These are phyloP conservation scores for Themeda triandra DNA, from an alignment of 176 grass and related monocot genomes.

Conservation along the genomic window DNA sequence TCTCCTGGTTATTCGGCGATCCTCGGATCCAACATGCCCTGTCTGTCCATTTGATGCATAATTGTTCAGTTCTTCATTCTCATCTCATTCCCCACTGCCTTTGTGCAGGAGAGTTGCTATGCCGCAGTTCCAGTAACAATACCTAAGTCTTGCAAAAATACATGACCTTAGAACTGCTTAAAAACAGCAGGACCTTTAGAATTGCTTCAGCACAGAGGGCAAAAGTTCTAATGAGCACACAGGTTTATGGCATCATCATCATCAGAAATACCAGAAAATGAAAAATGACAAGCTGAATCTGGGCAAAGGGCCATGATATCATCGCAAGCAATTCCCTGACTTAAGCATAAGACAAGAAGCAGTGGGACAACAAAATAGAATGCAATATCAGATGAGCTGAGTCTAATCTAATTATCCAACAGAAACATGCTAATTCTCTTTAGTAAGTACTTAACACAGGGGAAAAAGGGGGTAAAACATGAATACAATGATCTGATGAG, in stretches of 20 bases:
- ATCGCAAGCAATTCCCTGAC: neutral
- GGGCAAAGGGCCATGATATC: no score
- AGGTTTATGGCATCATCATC: neutral
- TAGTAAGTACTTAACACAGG: neutral
- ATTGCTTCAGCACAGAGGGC: neutral
- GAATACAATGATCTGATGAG: neutral
- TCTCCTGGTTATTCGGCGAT: no score
- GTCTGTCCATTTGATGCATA: neutral
- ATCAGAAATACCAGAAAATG: neutral
- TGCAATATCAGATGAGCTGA: neutral
- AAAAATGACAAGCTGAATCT: no score
- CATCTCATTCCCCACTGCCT: neutral
- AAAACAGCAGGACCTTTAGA: neutral
- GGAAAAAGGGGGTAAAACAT: neutral
- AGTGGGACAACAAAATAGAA: neutral
- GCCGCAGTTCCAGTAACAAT: neutral
- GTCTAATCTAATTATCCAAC: no score
- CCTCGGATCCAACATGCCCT: no score
- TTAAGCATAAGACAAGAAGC: neutral
- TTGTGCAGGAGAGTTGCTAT: no score
- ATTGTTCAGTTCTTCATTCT: neutral
- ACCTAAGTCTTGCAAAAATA: neutral
- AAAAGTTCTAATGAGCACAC: neutral
- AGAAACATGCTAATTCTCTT: neutral
- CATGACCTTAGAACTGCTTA: neutral